Conservation (phyloP, 805 yeast species). For the Candida nemodendra region DNA sequence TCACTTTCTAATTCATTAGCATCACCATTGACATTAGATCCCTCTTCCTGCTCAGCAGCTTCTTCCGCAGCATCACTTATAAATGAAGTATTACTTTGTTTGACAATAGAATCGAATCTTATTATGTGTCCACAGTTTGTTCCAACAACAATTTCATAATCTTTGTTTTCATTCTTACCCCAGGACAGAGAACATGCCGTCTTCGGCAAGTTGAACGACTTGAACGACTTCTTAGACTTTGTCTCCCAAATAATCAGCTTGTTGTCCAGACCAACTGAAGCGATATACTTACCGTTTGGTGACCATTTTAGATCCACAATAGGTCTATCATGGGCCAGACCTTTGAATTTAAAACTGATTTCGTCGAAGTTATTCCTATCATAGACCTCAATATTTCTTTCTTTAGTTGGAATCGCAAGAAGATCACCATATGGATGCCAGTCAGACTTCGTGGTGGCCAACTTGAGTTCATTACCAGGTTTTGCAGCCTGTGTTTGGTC, state of each 20-base stretch:
- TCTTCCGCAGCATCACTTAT: conserved; percentile 17
- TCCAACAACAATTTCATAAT: conserved; percentile 38
- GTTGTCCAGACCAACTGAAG: conserved; percentile 54
- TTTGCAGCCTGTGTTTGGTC: conserved; percentile 24
- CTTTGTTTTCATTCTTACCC: conserved; percentile 24
- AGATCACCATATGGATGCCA: conserved; percentile 73
- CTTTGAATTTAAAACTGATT: conserved; percentile 20
- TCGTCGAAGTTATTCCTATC: conserved; percentile 36
- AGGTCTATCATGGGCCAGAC: conserved; percentile 27
- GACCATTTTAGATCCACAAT: conserved; percentile 59
- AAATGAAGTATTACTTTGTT: conserved; percentile 2
- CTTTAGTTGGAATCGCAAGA: conserved; percentile 64
- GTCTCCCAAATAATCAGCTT: conserved; percentile 57
- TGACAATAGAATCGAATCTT: conserved; percentile 21
- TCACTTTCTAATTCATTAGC: conserved; percentile 12
- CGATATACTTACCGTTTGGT: conserved; percentile 59
- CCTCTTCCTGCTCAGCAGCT: conserved; percentile 18
- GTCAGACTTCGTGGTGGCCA: conserved; percentile 47
- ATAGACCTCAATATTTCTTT: conserved; percentile 46
- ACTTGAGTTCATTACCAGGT: conserved; percentile 30
- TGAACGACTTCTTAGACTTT: conserved; percentile 33
- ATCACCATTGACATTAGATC: conserved; percentile 26
- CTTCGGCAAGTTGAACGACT: conserved; percentile 26
- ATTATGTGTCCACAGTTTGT: conserved; percentile 42
- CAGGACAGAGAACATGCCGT: conserved; percentile 33